Base-by-base conservation (phyloP, 805 yeast genomes). In the Wickerhamiella musiphila region DNA sequence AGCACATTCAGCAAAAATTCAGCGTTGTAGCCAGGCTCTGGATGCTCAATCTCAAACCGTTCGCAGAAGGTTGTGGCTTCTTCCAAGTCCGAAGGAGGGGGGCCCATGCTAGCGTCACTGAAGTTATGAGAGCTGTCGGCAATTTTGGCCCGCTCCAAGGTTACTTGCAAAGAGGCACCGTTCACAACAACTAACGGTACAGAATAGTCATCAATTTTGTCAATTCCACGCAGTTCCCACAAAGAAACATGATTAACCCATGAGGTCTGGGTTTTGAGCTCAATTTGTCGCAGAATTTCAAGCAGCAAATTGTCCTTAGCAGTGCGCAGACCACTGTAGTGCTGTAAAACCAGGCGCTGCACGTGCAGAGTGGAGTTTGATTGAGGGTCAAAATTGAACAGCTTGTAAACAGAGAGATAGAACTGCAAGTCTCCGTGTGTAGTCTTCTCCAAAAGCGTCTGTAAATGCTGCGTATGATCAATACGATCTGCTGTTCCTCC, bases 291-390 rank as follows among this genome's bases (percentile, higher is more conserved):
- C 28, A 86, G 47, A 2, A 78, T 53, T 4, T 56, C 49, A 33
- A 77, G 66, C 18, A 86, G 46, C 2, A 83, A 36, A 33, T 68
- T 47, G 47, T 86, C 95, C 23, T 67, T 68, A 1, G 70, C 55
- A 11, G 66, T 49, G 2, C 60, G 54, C 0, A 84, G 61, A 4
- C 93, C 94, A n/a, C 54, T 51, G 47, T 77, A 82, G 28, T 66
- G 57, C 5, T 53, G 48, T 8, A 76, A 45, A 2, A 81, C 32
- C 29, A 57, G 63, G 17, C 61, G 62, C 46, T 73, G 68, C 6
- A 75, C 48, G 1, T 57, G 52, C 6, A 41, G 29, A 6, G 58
- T 69, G 0, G 81, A 60, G 33, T 66, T 65, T 20, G 55, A 56
- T 0, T 56, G 41, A 0, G 57, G 48, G 42, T 75, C 68, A 26